A percentile compares a stretch with the other conserved stretches of the same genome.
These are phyloP conservation scores for Colletotrichum navitas DNA, from an alignment of 2,329 filamentous ascomycete species.

Conservation along the genomic window DNA sequence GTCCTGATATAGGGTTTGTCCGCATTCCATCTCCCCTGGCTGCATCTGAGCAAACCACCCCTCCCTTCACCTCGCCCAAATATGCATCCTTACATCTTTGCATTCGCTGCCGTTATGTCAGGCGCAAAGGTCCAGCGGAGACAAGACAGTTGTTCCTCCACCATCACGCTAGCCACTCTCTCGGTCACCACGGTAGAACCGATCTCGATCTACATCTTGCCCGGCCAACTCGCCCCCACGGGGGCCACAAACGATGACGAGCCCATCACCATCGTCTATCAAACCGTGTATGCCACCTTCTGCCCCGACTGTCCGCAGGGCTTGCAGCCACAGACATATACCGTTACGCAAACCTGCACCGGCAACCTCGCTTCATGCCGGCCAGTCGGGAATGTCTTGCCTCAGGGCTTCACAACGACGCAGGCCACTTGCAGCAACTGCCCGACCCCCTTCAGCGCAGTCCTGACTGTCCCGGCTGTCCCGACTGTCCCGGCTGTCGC, in stretches of 20 bases:
- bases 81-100: constrained; percentile 28
- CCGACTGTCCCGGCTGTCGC: constrained; percentile 21
- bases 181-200: constrained; percentile 40
- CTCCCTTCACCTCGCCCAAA: constrained; percentile 17
- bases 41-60: constrained; percentile 5
- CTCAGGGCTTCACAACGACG: constrained; percentile 33
- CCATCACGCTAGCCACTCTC: constrained; percentile 29
- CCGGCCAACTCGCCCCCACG: constrained; percentile 19
- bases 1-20: constrained; percentile 41
- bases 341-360: constrained; percentile 38
- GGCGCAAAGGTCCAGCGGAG: constrained; percentile 29
- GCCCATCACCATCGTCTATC: constrained; percentile 25
- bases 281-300: constrained; percentile 37
- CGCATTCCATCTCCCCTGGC: constrained; percentile 32
- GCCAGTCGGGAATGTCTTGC: constrained; percentile 25
- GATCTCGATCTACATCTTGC: constrained; percentile 33
- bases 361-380: constrained; percentile 30
- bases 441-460: constrained; percentile 28
- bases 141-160: constrained; percentile 32
- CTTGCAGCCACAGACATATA: constrained; percentile 33
- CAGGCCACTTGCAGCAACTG: constrained; percentile 32
- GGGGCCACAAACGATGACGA: constrained; percentile 24
- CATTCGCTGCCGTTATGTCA: constrained; percentile 26
- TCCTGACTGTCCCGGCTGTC: constrained; percentile 20
- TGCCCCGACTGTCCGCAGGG: constrained; percentile 25